These are phyloP conservation scores for Tranzscheliella williamsii DNA, from an alignment of 1,284 basidiomycete genomes.

Conservation along the genomic window DNA sequence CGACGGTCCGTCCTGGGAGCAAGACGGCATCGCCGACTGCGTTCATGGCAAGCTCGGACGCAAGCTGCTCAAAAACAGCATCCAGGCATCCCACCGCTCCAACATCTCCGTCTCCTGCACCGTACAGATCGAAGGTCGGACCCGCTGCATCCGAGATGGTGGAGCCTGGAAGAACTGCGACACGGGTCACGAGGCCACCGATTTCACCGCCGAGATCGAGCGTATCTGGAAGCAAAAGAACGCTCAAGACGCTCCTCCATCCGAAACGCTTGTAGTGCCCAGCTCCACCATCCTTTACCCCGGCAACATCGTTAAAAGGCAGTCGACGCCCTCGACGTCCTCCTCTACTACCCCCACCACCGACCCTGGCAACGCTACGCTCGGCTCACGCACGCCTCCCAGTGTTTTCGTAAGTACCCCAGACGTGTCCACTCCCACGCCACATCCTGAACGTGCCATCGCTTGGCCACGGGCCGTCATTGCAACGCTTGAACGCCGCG, in stretches of 20 bases:
- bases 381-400: constrained; percentile 34
- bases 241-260: constrained; percentile 3
- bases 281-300: background rate
- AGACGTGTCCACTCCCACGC: too few relatives aligned
- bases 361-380: constrained; percentile 10
- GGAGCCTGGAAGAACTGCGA: constrained; percentile 48
- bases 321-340: background rate
- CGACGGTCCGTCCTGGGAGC: constrained; percentile 35
- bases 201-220: constrained; percentile 48
- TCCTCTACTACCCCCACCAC: constrained; percentile 7
- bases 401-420: constrained; percentile 54
- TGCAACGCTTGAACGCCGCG: too few relatives aligned
- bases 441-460: too few relatives aligned
- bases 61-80: constrained; percentile 32
- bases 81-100: constrained; percentile 16
- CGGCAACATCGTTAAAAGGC: background rate
- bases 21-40: constrained; percentile 44
- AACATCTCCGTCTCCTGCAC: constrained; percentile 36
- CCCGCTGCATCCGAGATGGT: constrained; percentile 42
- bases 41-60: constrained; percentile 32
- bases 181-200: constrained; percentile 36
- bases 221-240: constrained; percentile 22
- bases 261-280: too few relatives aligned
- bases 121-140: constrained; percentile 37
- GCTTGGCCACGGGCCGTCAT: too few relatives aligned